Evolutionary conservation across 257 asterid genomes (phyloP).

Genomic region (Pogostemon cablin): DNA sequence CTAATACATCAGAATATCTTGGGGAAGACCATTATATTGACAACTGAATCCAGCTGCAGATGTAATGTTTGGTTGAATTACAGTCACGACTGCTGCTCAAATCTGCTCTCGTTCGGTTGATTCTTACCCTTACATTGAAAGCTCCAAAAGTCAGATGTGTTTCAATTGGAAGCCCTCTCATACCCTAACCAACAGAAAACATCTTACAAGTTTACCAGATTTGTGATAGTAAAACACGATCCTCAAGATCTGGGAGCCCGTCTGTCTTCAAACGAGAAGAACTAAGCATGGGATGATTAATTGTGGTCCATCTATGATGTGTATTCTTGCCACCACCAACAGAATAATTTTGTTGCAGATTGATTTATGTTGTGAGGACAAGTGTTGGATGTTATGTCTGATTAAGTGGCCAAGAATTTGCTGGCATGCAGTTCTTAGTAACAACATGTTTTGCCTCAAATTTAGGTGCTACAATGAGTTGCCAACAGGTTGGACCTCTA

Average conservation of each 20-base stretch:
- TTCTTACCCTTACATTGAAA: not conserved
- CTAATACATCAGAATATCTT: not conserved
- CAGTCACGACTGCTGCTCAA: not conserved
- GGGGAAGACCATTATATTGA: not conserved
- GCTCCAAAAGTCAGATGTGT: not conserved
- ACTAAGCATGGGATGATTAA: constrained; percentile 2
- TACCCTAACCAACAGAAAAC: too few species aligned
- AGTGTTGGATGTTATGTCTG: constrained; percentile 31
- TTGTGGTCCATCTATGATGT: constrained; percentile 33
- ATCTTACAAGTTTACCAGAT: too few species aligned
- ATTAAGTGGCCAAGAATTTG: constrained; percentile 25
- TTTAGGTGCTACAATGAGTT: constrained; percentile 26
- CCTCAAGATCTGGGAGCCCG: not conserved
- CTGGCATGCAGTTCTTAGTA: constrained; percentile 33
- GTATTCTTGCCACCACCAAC: constrained; percentile 7
- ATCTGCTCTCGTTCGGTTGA: constrained; percentile 7
- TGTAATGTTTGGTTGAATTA: not conserved
- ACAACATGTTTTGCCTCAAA: constrained; percentile 19
- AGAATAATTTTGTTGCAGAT: constrained; percentile 24
- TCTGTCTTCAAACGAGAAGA: not conserved
- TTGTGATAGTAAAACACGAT: constrained; percentile 2
- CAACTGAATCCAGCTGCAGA: constrained; percentile 9
- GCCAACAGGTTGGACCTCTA: constrained; percentile 26
- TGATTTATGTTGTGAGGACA: constrained; percentile 27
- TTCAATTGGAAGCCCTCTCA: not conserved